Base-by-base conservation (phyloP, 495 filamentous ascomycete species). In the Jackrogersella minutella region DNA sequence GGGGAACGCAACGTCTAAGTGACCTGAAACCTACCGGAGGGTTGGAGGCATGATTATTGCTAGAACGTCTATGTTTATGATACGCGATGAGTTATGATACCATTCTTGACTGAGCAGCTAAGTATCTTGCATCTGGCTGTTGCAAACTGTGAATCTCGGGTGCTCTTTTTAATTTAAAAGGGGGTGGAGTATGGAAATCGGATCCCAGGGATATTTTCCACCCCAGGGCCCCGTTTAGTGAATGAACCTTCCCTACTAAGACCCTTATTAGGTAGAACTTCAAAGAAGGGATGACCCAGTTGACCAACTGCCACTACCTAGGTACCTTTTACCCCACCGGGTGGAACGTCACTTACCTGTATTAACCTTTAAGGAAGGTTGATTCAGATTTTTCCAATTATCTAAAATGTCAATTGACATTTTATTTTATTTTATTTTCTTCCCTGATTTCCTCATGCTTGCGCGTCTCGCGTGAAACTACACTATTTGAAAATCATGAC, bases 301-400 rank as follows among this genome's bases (percentile, higher is more conserved):
- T n/a, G n/a, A 22, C 28, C 40, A 30, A 33, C 36, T 31, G 44
- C 46, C n/a, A 16, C 22, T 13, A 24, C 19, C 5, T 44, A 28
- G 26, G 26, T 30, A 30, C 26, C n/a, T n/a, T n/a, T n/a, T n/a
- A n/a, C 54, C 62, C 61, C 62, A 58, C 62, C 36, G 6, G 3
- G 56, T 66, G 63, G 63, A 66, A 66, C 56, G 40, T 59, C 47
- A 53, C 26, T 16, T 51, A 51, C 47, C n/a, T n/a, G 10, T 47
- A 49, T 37, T 28, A 53, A 37, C 30, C 16, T 28, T 52, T 52
- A 34, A 36, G 31, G 17, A 26, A 34, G 64, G 60, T 55, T 61
- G 57, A 50, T 56, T 60, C 33, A 19, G 60, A 56, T 54, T 66
- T 49, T 60, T 26, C 10, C 10, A 33, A 51, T 51, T 51, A 47